phyloP scores from a whole-genome alignment of 2,329 filamentous ascomycete species.

The Exophiala sp. region DNA sequence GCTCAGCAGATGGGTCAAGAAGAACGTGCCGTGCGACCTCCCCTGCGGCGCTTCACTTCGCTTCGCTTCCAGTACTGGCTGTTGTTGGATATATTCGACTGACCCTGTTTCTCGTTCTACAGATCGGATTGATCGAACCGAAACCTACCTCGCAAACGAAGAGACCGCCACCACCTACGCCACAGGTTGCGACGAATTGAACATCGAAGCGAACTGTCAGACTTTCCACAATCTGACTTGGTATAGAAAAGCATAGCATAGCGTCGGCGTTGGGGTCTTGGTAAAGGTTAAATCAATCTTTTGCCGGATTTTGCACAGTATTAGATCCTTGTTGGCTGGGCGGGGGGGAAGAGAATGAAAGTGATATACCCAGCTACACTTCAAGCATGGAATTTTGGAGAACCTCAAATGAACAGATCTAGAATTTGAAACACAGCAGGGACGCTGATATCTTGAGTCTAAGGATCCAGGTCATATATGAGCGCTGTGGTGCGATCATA shows the following conservation, averaged over 20 bases:
- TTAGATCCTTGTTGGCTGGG: background rate
- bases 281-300: background rate
- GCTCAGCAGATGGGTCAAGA: too few species aligned
- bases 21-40: too few species aligned
- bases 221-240: background rate
- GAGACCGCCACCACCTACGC: background rate
- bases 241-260: background rate
- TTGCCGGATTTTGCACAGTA: background rate
- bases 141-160: slow-evolving; percentile 18
- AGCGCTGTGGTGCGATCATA: too few species aligned
- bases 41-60: too few species aligned
- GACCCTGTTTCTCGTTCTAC: background rate
- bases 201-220: background rate
- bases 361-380: background rate
- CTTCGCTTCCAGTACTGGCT: too few species aligned
- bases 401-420: too few species aligned
- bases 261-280: background rate
- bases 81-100: background rate
- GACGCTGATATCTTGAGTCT: background rate
- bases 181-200: background rate
- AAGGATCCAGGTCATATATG: too few species aligned
- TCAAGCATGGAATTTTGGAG: too few species aligned
- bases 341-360: background rate
- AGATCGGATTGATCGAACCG: slow-evolving; percentile 26
- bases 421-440: background rate